Conservation (phyloP, 2,329 filamentous ascomycete genomes). For the Microdochium paspali region DNA sequence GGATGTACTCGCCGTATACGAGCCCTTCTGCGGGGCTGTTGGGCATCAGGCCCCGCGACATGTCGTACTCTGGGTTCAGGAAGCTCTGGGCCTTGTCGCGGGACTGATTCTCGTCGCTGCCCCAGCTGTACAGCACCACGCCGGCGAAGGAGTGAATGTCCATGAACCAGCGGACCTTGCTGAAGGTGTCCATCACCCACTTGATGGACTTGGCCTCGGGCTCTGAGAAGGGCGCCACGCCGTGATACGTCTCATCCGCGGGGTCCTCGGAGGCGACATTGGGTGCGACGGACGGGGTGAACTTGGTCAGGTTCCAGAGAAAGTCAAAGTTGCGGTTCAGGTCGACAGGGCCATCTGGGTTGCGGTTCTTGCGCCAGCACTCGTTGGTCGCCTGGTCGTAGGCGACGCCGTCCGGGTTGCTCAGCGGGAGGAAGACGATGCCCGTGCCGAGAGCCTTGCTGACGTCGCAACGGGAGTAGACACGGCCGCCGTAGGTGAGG, state of each 20-base stretch:
- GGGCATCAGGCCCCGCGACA: slow-evolving; percentile 35
- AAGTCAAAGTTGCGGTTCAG: slow-evolving; percentile 50
- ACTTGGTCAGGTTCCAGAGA: slow-evolving; percentile 42
- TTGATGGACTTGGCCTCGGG: slow-evolving; percentile 45
- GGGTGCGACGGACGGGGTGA: slow-evolving; percentile 26
- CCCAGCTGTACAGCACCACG: slow-evolving; percentile 46
- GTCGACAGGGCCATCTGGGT: slow-evolving; percentile 37
- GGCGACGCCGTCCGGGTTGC: slow-evolving; percentile 44
- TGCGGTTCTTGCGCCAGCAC: slow-evolving; percentile 50
- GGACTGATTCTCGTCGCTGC: slow-evolving; percentile 42
- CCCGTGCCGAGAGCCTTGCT: slow-evolving; percentile 39
- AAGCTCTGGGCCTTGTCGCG: slow-evolving; percentile 38
- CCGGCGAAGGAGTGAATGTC: slow-evolving; percentile 47
- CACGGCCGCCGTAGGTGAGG: slow-evolving; percentile 39
- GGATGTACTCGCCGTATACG: slow-evolving; percentile 35
- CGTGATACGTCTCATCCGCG: slow-evolving; percentile 37
- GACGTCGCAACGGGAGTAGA: slow-evolving; percentile 42
- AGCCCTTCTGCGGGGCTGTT: slow-evolving; percentile 19
- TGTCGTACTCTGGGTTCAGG: slow-evolving; percentile 39
- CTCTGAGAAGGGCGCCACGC: slow-evolving; percentile 41
- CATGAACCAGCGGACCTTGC: slow-evolving; percentile 44
- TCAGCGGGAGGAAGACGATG: slow-evolving; percentile 41
- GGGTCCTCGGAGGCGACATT: slow-evolving; percentile 31
- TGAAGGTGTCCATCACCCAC: slow-evolving; percentile 39
- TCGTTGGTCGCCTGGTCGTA: slow-evolving; percentile 37